These are phyloP conservation scores for Microbotryum saponariae DNA, from an alignment of 1,284 basidiomycete species.

Conservation along the genomic window DNA sequence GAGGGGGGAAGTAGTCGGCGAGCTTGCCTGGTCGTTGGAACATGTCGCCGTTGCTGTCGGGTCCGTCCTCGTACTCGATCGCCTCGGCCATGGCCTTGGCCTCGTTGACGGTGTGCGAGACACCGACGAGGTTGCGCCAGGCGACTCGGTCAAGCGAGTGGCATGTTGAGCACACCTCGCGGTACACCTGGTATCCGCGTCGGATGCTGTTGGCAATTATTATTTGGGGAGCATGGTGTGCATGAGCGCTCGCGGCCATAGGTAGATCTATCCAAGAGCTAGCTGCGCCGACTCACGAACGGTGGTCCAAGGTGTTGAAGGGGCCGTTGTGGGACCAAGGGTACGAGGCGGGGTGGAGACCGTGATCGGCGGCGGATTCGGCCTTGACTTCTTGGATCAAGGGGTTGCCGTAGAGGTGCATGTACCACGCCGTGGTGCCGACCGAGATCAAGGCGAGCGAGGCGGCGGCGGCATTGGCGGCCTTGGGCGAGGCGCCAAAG, in stretches of 20 bases:
- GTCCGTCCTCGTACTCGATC: conserved; percentile 93
- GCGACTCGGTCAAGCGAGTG: conserved; percentile 99
- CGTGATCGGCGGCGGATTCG: conserved; percentile 83
- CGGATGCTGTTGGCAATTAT: conserved; percentile 62
- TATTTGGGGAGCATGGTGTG: conserved; percentile 1
- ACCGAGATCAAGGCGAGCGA: conserved; percentile 50
- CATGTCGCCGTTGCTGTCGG: conserved; percentile 93
- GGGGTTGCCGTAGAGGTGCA: conserved; percentile 84
- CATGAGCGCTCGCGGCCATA: not conserved
- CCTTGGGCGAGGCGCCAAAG: conserved; percentile 1
- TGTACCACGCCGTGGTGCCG: conserved; percentile 92
- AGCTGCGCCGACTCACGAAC: conserved; percentile 40
- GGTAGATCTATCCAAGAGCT: not conserved
- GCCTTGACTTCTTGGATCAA: conserved; percentile 77
- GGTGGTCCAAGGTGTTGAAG: conserved; percentile 91
- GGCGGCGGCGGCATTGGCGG: conserved; percentile 15
- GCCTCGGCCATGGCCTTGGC: conserved; percentile 88
- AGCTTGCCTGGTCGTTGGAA: conserved; percentile 96
- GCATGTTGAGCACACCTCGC: conserved; percentile 97
- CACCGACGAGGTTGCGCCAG: conserved; percentile 98
- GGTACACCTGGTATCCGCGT: conserved; percentile 97
- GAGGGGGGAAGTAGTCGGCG: conserved; percentile 89
- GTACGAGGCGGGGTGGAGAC: conserved; percentile 79
- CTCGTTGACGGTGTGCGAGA: conserved; percentile 93
- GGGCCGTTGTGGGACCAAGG: conserved; percentile 87